Evolutionary conservation across 2,329 filamentous ascomycete species (phyloP).

Genomic region (Pseudophaeomoniella oleicola): DNA sequence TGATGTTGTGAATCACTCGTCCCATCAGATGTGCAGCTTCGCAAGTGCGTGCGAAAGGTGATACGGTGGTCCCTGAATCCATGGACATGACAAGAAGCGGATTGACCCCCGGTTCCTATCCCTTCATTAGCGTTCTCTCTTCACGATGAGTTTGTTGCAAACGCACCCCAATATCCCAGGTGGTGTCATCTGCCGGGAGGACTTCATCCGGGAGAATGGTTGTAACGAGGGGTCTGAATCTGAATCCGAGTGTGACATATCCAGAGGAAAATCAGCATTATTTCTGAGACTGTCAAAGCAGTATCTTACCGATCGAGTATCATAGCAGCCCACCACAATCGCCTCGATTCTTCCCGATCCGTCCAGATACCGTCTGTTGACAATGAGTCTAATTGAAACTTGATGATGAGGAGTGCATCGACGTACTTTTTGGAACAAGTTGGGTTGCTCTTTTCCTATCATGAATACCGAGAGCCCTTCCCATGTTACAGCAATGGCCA

Average conservation of each 20-base stretch:
- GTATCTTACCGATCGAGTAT: constrained; percentile 20
- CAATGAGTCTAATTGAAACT: too few relatives aligned
- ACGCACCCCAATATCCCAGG: constrained; percentile 15
- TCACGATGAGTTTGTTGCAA: constrained; percentile 14
- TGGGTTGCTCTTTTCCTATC: constrained; percentile 14
- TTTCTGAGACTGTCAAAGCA: background rate
- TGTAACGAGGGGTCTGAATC: background rate
- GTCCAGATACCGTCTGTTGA: constrained; percentile 17
- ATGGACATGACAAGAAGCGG: constrained; percentile 11
- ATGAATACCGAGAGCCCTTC: constrained; percentile 13
- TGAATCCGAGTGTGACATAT: background rate
- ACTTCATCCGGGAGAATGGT: background rate
- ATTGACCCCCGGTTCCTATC: constrained; percentile 14
- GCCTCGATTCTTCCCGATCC: constrained; percentile 18
- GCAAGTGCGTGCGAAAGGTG: constrained; percentile 17
- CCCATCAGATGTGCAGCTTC: constrained; percentile 19
- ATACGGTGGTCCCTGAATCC: constrained; percentile 9
- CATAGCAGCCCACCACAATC: constrained; percentile 19
- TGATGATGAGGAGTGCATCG: too few relatives aligned
- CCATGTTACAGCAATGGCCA: constrained; percentile 13
- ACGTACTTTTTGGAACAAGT: constrained; percentile 13
- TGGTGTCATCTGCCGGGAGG: constrained; percentile 7
- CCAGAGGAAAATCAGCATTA: background rate
- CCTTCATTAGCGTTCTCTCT: constrained; percentile 15
- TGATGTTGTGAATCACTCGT: constrained; percentile 14